These are phyloP conservation scores for Dothistroma septosporum DNA, from an alignment of 2,329 filamentous ascomycete genomes.

Conservation along the genomic window DNA sequence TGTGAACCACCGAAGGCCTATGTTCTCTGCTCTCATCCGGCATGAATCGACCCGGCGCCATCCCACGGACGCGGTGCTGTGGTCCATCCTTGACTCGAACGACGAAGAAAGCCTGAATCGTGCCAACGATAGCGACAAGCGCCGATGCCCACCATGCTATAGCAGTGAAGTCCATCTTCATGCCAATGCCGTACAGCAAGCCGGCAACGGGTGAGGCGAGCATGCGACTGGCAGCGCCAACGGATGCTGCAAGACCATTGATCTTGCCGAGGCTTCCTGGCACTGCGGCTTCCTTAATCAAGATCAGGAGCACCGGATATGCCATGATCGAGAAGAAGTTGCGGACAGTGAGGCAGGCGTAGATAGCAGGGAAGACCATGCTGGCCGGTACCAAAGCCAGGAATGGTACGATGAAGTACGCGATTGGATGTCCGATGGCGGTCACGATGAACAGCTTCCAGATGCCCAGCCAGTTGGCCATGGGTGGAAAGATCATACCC, in stretches of 20 bases:
- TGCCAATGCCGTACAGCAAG: conserved; percentile 61
- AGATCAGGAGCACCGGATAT: conserved; percentile 64
- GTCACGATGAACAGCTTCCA: conserved; percentile 64
- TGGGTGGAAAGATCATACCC: conserved; percentile 63
- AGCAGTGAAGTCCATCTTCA: conserved; percentile 55
- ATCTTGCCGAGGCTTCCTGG: conserved; percentile 62
- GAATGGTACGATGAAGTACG: conserved; percentile 67
- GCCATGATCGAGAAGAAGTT: conserved; percentile 66
- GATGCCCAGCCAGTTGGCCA: conserved; percentile 61
- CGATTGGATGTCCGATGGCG: conserved; percentile 61
- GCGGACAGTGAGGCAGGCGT: conserved; percentile 60
- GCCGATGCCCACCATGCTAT: conserved; percentile 60
- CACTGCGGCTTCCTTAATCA: conserved; percentile 67
- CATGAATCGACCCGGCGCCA: conserved; percentile 29
- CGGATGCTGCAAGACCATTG: conserved; percentile 68
- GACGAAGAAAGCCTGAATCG: conserved; percentile 55
- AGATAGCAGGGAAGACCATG: conserved; percentile 59
- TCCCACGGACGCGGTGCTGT: conserved; percentile 25
- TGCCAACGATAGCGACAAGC: conserved; percentile 53
- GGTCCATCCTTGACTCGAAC: conserved; percentile 45
- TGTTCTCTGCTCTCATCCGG: conserved; percentile 20
- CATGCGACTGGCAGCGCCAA: conserved; percentile 67
- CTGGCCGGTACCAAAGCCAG: conserved; percentile 54
- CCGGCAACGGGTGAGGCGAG: conserved; percentile 65
- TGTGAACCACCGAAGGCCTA: conserved; percentile 25